Base-by-base conservation (phyloP, 2,329 filamentous ascomycete species). In the Fusarium sp. region DNA sequence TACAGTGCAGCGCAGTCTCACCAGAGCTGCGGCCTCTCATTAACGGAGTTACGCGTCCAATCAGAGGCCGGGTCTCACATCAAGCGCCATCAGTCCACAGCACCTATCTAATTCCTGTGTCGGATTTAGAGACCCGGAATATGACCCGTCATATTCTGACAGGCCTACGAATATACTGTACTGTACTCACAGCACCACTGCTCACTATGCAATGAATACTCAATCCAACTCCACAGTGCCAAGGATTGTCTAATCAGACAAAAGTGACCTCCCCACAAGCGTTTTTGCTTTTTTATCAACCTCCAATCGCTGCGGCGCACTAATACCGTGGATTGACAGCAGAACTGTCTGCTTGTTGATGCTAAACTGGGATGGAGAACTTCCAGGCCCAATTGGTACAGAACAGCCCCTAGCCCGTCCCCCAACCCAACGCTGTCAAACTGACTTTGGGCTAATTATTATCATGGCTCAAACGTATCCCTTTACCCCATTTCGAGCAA, bases 241-340 rank as follows among this genome's bases (percentile, higher is more conserved):
- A 49, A 38, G 29, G 22, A 72, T 68, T 53, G 58, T 49, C 72
- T 76, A 75, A 74, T 75, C 74, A 76, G 62, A 74, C 68, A 72
- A 64, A 59, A 61, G 63, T 55, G 47, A 59, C 62, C 60, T 53
- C 58, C 47, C 59, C 60, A 60, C 34, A 34, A 4, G 24, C 25
- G 42, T 52, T 29, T 61, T 75, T 71, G 70, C 70, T 72, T 73
- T 73, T 61, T 73, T 59, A 20, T 43, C 30, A 42, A 46, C 47
- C 22, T 46, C 54, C 57, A 34, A 65, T 54, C n/a, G 24, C 18
- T 29, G 38, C 54, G 34, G 30, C 42, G 38, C 65, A 30, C 63
- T 73, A 72, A 56, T 63, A 53, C 44, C 54, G 25, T 46, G 60
- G 60, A 69, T 65, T 53, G 59, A 53, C 62, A 69, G 68, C 56